Percentiles rank a stretch among this genome's conserved stretches.
phyloP scores from a whole-genome alignment of 2,329 filamentous ascomycete species.

The Xylariaceae sp. region DNA sequence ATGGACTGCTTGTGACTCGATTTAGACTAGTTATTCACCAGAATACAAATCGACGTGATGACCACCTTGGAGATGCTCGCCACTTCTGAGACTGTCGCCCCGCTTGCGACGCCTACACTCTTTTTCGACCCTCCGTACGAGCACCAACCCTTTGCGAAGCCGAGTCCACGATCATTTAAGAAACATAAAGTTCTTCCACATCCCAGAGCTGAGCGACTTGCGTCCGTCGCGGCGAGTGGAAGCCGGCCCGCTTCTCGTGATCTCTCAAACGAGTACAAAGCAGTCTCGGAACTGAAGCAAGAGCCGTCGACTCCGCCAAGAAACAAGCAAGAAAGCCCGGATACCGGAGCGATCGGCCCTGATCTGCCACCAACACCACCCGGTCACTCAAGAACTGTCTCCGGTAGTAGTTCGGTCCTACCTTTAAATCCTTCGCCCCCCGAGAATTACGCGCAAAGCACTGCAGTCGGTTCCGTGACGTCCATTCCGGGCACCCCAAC shows the following conservation, averaged over 20 bases:
- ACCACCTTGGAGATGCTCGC: slow-evolving; percentile 36
- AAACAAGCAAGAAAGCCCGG: slow-evolving; percentile 48
- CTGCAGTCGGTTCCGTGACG: slow-evolving; percentile 45
- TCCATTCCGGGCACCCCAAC: slow-evolving; percentile 63
- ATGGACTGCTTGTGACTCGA: slow-evolving; percentile 31
- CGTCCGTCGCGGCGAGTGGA: slow-evolving; percentile 16
- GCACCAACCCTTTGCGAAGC: slow-evolving; percentile 32
- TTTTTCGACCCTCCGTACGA: slow-evolving; percentile 40
- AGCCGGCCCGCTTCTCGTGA: slow-evolving; percentile 32
- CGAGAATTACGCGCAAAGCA: slow-evolving; percentile 47
- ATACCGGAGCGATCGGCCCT: slow-evolving; percentile 51
- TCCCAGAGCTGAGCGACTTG: slow-evolving; percentile 39
- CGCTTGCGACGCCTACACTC: slow-evolving; percentile 36
- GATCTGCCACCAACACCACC: slow-evolving; percentile 68
- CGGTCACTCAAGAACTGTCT: slow-evolving; percentile 63
- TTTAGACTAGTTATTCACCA: slow-evolving; percentile 25
- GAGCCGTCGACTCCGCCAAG: slow-evolving; percentile 48
- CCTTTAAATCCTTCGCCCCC: slow-evolving; percentile 50
- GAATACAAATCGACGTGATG: slow-evolving; percentile 5
- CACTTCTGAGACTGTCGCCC: slow-evolving; percentile 36
- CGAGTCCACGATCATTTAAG: slow-evolving; percentile 43
- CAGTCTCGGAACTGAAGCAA: slow-evolving; percentile 34
- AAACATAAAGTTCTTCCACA: slow-evolving; percentile 49
- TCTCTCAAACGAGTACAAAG: slow-evolving; percentile 40
- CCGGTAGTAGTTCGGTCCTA: slow-evolving; percentile 53